Evolutionary conservation across 2,329 filamentous ascomycete species (phyloP).

Genomic region (Neonectria neomacrospora): DNA sequence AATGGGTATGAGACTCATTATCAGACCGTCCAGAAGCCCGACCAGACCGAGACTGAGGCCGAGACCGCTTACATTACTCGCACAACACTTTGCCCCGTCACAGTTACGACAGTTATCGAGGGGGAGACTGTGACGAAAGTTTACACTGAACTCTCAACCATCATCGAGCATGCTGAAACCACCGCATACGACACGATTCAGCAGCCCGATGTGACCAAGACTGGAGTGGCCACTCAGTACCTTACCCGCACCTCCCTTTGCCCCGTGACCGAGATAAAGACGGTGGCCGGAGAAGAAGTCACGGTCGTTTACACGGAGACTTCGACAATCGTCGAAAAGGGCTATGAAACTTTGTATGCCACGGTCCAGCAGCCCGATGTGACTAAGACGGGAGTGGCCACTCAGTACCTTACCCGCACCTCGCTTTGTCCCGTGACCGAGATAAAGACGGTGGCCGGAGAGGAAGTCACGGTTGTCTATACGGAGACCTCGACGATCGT

Average conservation of each 20-base stretch:
- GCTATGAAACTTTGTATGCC: slow-evolving; percentile 47
- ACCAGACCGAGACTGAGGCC: slow-evolving; percentile 49
- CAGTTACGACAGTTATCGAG: slow-evolving; percentile 49
- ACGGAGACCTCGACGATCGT: slow-evolving; percentile 41
- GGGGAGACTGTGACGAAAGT: slow-evolving; percentile 43
- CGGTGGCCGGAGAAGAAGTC: slow-evolving; percentile 34
- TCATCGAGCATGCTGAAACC: slow-evolving; percentile 45
- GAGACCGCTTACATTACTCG: slow-evolving; percentile 53
- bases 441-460: slow-evolving; percentile 45
- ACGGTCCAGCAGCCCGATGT: slow-evolving; percentile 44
- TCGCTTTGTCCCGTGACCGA: slow-evolving; percentile 54
- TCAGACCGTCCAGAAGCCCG: slow-evolving; percentile 36
- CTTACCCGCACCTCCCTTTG: slow-evolving; percentile 56
- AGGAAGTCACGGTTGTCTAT: slow-evolving; percentile 34
- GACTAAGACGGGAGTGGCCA: slow-evolving; percentile 45
- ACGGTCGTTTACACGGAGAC: slow-evolving; percentile 39
- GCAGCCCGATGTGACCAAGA: slow-evolving; percentile 45
- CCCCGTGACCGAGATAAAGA: slow-evolving; percentile 52
- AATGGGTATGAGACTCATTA: slow-evolving; percentile 46
- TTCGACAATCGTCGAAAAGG: slow-evolving; percentile 43
- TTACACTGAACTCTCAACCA: slow-evolving; percentile 45
- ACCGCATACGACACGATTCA: no score
- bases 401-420: slow-evolving; percentile 55
- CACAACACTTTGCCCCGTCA: slow-evolving; percentile 59
- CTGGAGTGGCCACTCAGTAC: slow-evolving; percentile 47